A percentile compares a stretch with the other conserved stretches of the same genome.
Evolutionary conservation across 768 basidiomycete genomes (phyloP).

Genomic region (Boletus subparvulus): DNA sequence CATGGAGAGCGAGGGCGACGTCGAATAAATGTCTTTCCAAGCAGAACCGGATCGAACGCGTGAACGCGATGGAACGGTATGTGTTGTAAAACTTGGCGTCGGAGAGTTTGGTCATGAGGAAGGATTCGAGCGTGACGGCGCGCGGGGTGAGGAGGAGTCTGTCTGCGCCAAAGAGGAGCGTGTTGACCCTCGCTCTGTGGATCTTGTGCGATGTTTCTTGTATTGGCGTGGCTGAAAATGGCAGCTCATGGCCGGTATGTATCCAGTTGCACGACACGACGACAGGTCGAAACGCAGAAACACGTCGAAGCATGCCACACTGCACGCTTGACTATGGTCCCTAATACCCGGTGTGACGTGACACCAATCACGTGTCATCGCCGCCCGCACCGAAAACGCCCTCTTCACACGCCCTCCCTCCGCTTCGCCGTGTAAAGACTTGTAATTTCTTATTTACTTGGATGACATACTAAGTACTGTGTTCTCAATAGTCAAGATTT

Average conservation of each 20-base stretch:
- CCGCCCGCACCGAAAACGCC: slow-evolving; percentile 82
- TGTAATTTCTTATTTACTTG: too few relatives aligned
- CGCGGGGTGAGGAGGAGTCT: slow-evolving; percentile 24
- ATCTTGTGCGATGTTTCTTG: slow-evolving; percentile 14
- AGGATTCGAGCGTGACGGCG: slow-evolving; percentile 20
- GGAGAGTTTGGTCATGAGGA: slow-evolving; percentile 24
- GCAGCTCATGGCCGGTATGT: neutral
- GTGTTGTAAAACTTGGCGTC: slow-evolving; percentile 28
- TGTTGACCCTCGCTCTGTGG: slow-evolving; percentile 25
- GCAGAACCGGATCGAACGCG: slow-evolving; percentile 41
- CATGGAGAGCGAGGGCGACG: slow-evolving; percentile 42
- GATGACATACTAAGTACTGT: too few relatives aligned
- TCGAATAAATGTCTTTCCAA: slow-evolving; percentile 38
- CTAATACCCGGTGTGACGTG: neutral
- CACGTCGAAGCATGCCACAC: slow-evolving; percentile 3
- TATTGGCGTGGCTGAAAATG: neutral
- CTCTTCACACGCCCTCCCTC: slow-evolving; percentile 89
- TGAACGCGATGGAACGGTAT: slow-evolving; percentile 34
- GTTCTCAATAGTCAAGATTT: too few relatives aligned
- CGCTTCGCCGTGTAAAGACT: slow-evolving; percentile 61
- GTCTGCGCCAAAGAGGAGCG: slow-evolving; percentile 28
- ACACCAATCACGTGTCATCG: slow-evolving; percentile 46
- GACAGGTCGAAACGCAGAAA: slow-evolving; percentile 5
- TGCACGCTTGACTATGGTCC: neutral
- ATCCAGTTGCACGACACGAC: slow-evolving; percentile 1